Base-by-base conservation (phyloP, 1,284 basidiomycete species). In the Fomitopsis schrenkii region DNA sequence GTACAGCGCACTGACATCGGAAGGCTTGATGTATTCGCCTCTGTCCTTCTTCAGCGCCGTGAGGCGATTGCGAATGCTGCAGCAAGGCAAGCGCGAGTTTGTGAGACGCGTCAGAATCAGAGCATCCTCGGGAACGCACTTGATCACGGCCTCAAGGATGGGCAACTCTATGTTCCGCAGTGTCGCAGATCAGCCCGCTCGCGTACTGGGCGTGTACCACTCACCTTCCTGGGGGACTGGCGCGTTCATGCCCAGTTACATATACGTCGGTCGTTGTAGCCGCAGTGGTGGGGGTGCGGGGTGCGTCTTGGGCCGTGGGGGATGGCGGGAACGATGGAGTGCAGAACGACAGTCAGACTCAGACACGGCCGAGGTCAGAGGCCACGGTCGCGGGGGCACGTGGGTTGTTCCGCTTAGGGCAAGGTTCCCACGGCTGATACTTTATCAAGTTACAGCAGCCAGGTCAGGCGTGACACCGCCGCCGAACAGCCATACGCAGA, bases 141-240 rank as follows among this genome's bases (percentile, higher is more conserved):
- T 93, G 77, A 98, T 96, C 67, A 99, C 86, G 30, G 92, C 84
- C 80, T 98, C 97, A 71, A 99, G 89, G 74, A 99, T 95, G 62
- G 94, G 90, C 66, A 97, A 83, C 82, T 98, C 90, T 92, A 71
- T 62, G 62, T 73, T 63, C 67, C 63, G 62, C 72, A 58, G 62
- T 60, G 67, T 61, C 61, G 60, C 58, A 19, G 71, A 69, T 69
- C 64, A 70, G 64, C 63, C 36, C 61, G 59, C 58, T 42, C 48
- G 62, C 58, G 66, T 59, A 67, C n/a, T n/a, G 64, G 44, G 66
- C 62, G 67, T 55, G 60, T 64, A 63, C 55, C 40, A 75, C 78
- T 63, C 65, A 88, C 89, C 89, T 82, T 91, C 88, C 68, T 91
- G 90, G 62, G 88, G 83, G 60, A 91, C 87, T 60, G 86, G 81